Percentiles rank a stretch among this genome's conserved stretches.
These are phyloP conservation scores for Leptomonas seymouri DNA, from an alignment of 208 protist species.

Conservation along the genomic window DNA sequence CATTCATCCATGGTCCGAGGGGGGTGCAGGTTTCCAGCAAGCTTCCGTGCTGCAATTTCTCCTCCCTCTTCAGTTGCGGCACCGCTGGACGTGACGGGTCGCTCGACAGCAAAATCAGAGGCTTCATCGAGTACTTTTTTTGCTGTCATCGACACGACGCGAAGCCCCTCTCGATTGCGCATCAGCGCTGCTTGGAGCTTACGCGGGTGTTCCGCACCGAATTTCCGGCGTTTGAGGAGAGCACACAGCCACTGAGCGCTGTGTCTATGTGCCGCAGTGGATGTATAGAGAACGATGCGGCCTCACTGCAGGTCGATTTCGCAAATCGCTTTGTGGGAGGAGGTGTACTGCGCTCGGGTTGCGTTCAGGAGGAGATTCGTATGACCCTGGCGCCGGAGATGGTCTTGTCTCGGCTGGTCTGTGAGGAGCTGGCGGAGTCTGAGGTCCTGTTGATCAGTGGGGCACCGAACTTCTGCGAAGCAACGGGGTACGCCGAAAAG, in stretches of 20 bases:
- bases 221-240: slow-evolving; percentile 51
- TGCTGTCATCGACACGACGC: slow-evolving; percentile 22
- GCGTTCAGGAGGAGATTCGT: slow-evolving; percentile 92
- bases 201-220: slow-evolving; percentile 34
- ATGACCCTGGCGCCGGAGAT: slow-evolving; percentile 86
- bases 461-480: slow-evolving; percentile 49
- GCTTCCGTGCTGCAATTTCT: slow-evolving; percentile 54
- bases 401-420: slow-evolving; percentile 72
- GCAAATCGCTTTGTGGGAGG: slow-evolving; percentile 87
- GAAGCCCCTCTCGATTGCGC: slow-evolving; percentile 8
- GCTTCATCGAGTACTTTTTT: slow-evolving; percentile 66
- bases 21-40: slow-evolving; percentile 30
- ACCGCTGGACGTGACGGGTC: slow-evolving; percentile 24
- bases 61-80: slow-evolving; percentile 42
- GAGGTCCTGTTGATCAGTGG: slow-evolving; percentile 81
- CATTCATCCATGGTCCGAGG: not conserved
- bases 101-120: slow-evolving; percentile 52
- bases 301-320: slow-evolving; percentile 85
- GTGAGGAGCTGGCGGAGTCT: slow-evolving; percentile 54
- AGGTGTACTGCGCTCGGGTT: slow-evolving; percentile 78
- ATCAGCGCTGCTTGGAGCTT: slow-evolving; percentile 37
- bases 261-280: slow-evolving; percentile 30
- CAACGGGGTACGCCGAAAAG: slow-evolving; percentile 69
- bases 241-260: slow-evolving; percentile 27
- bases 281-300: slow-evolving; percentile 69